Evolutionary conservation across 1,284 basidiomycete genomes (phyloP).

Genomic region (Schizophyllum commune): DNA sequence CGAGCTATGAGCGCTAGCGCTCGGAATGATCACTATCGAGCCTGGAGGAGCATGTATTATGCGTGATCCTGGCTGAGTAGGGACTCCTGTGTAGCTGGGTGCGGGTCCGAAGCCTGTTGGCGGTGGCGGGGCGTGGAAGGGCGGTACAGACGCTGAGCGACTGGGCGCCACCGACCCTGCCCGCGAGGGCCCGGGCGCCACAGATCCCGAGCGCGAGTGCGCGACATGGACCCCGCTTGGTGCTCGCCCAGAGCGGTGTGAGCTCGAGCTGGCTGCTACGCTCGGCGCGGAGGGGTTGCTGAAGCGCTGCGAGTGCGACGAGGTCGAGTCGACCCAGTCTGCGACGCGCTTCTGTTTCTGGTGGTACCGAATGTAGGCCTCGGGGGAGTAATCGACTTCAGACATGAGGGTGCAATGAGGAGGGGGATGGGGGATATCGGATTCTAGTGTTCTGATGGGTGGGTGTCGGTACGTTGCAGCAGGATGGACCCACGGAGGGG

Average conservation of each 20-base stretch:
- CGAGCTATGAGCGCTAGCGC: background rate
- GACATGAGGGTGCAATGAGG: conserved; percentile 5
- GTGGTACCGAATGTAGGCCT: conserved; percentile 3
- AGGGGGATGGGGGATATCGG: background rate
- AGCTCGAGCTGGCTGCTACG: conserved; percentile 5
- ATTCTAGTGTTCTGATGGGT: background rate
- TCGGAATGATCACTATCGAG: background rate
- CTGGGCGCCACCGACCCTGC: background rate
- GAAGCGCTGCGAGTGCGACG: conserved; percentile 4
- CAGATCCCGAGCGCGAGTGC: background rate
- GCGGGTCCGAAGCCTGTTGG: background rate
- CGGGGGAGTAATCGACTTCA: conserved; percentile 11
- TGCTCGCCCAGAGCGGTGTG: background rate
- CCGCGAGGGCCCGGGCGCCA: background rate
- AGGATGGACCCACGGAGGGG: background rate
- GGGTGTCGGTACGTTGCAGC: background rate
- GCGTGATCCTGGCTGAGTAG: background rate
- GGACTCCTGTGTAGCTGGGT: background rate
- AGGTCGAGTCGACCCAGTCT: conserved; percentile 10
- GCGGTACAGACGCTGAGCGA: background rate
- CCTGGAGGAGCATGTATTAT: background rate
- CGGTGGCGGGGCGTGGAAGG: background rate
- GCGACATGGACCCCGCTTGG: background rate
- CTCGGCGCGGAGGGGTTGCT: conserved; percentile 9
- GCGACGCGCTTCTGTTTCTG: conserved; percentile 10